A percentile compares a stretch with the other conserved stretches of the same genome.
phyloP scores from a whole-genome alignment of 2,329 filamentous ascomycete species.

The Pseudogymnoascus sp. region DNA sequence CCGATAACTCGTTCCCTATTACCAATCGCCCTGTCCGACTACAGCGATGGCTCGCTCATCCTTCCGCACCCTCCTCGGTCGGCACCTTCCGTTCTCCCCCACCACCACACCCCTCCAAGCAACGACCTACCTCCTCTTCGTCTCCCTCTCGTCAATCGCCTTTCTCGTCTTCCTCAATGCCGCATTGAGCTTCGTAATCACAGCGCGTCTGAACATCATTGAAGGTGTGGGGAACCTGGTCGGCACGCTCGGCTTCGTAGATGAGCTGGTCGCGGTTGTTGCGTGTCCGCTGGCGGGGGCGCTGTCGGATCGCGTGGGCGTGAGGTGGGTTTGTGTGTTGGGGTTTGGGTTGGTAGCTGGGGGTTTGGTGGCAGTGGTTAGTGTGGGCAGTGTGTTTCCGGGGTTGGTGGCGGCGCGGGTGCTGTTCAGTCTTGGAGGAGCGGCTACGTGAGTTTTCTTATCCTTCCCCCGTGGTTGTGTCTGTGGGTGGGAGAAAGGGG shows the following conservation, averaged over 20 bases:
- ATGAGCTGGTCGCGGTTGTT: conserved; percentile 73
- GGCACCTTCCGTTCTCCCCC: conserved; percentile 45
- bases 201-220: conserved; percentile 70
- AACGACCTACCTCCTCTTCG: conserved; percentile 70
- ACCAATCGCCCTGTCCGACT: background rate
- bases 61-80: background rate
- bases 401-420: conserved; percentile 77
- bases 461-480: background rate
- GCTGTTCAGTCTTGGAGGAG: conserved; percentile 83
- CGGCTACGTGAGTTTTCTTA: conserved; percentile 59
- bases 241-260: conserved; percentile 76
- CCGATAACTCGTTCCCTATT: background rate
- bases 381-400: conserved; percentile 81
- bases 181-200: conserved; percentile 77
- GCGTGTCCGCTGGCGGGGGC: conserved; percentile 77
- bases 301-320: conserved; percentile 68
- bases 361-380: conserved; percentile 72
- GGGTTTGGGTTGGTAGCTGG: conserved; percentile 79
- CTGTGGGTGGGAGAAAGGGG: background rate
- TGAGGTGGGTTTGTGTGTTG: conserved; percentile 62
- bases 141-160: conserved; percentile 79
- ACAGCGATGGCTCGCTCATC: background rate
- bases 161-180: conserved; percentile 88
- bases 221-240: conserved; percentile 70
- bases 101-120: conserved; percentile 56